These are phyloP conservation scores for Massarina eburnea DNA, from an alignment of 2,329 filamentous ascomycete genomes.

Conservation along the genomic window DNA sequence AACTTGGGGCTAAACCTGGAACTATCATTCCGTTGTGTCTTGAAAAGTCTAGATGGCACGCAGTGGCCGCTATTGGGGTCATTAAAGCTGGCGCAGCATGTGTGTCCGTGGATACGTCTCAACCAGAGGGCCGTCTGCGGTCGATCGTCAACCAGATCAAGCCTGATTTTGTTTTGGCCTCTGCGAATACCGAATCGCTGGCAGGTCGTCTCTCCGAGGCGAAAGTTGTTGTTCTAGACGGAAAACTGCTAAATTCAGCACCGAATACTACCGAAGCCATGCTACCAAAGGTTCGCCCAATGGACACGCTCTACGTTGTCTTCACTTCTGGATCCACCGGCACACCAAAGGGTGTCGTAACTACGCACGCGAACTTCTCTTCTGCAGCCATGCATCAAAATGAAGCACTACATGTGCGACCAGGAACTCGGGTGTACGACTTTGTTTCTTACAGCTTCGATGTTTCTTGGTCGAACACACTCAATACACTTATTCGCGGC, in stretches of 20 bases:
- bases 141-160: conserved; percentile 32
- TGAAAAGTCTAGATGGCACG: conserved; percentile 34
- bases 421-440: conserved; percentile 49
- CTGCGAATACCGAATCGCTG: conserved; percentile 12
- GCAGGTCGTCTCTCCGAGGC: background rate
- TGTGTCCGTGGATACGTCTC: background rate
- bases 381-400: conserved; percentile 6
- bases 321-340: conserved; percentile 21
- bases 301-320: conserved; percentile 10
- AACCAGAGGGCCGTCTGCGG: conserved; percentile 20
- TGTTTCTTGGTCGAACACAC: conserved; percentile 54
- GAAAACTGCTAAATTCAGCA: background rate
- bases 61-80: conserved; percentile 32
- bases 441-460: conserved; percentile 54
- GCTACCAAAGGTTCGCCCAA: background rate
- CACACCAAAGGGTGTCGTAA: conserved; percentile 18
- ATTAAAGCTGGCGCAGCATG: conserved; percentile 32
- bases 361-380: conserved; percentile 15
- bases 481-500: conserved; percentile 50
- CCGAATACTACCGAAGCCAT: background rate
- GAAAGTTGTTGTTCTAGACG: background rate
- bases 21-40: conserved; percentile 28
- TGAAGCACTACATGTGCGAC: conserved; percentile 37
- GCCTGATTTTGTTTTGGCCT: conserved; percentile 28
- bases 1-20: conserved; percentile 18